Evolutionary conservation across 352 stramenopile species (phyloP).

Genomic region (Elongisporangium anandrum): DNA sequence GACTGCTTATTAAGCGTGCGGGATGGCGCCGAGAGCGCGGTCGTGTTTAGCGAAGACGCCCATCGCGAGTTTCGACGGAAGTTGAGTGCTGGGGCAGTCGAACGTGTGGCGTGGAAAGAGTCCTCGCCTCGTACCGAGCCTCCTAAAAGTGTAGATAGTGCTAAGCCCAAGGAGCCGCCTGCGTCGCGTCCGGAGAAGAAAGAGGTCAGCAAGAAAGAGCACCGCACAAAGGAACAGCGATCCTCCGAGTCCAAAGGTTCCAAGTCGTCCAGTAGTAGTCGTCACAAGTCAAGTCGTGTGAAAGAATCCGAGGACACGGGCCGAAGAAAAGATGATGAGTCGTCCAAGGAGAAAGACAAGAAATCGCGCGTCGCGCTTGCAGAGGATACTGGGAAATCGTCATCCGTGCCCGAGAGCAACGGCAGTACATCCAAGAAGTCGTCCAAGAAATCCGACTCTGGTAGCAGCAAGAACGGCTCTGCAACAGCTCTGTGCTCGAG

Average conservation of each 20-base stretch:
- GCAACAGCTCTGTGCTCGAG: slow-evolving; percentile 40
- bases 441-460: slow-evolving; percentile 13
- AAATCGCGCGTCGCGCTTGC: not conserved
- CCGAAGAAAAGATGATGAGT: slow-evolving; percentile 6
- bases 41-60: slow-evolving; percentile 47
- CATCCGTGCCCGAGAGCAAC: slow-evolving; percentile 4
- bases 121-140: slow-evolving; percentile 23
- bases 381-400: slow-evolving; percentile 10
- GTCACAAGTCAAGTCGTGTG: slow-evolving; percentile 5
- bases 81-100: slow-evolving; percentile 53
- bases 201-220: slow-evolving; percentile 16
- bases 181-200: slow-evolving; percentile 16
- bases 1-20: slow-evolving; percentile 79
- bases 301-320: not conserved
- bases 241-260: slow-evolving; percentile 4
- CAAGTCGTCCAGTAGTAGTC: slow-evolving; percentile 6
- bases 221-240: slow-evolving; percentile 9
- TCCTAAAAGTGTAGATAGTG: slow-evolving; percentile 15
- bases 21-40: slow-evolving; percentile 30
- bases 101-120: slow-evolving; percentile 79
- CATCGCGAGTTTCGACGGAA: slow-evolving; percentile 73
- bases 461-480: slow-evolving; percentile 13
- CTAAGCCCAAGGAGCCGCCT: slow-evolving; percentile 7
- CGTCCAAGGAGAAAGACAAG: slow-evolving; percentile 7
- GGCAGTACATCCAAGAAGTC: slow-evolving; percentile 18